Percentiles rank a stretch among this genome's conserved stretches.
Conservation (phyloP, 495 filamentous ascomycete genomes). For the Venustampulla echinocandica region DNA sequence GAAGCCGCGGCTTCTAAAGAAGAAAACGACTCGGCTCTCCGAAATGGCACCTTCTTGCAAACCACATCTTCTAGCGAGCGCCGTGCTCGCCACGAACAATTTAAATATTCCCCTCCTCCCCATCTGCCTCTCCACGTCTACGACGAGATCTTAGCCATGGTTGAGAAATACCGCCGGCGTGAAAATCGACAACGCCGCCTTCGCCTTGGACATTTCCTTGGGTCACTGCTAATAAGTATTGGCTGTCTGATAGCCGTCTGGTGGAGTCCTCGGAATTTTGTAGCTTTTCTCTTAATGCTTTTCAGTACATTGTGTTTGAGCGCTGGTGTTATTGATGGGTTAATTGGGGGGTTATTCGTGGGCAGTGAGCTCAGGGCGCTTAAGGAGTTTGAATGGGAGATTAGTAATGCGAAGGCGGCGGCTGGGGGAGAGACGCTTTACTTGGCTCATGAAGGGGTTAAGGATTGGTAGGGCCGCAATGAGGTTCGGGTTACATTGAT, state of each 20-base stretch:
- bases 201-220: slow-evolving; percentile 63
- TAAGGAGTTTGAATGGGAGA: slow-evolving; percentile 94
- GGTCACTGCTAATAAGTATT: slow-evolving; percentile 54
- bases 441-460: slow-evolving; percentile 14
- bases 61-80: slow-evolving; percentile 19
- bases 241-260: slow-evolving; percentile 73
- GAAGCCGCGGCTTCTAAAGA: not conserved
- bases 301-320: slow-evolving; percentile 66
- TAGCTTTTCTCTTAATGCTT: slow-evolving; percentile 73
- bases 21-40: slow-evolving; percentile 10
- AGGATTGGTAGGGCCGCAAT: slow-evolving; percentile 20
- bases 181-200: slow-evolving; percentile 60
- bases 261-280: slow-evolving; percentile 68
- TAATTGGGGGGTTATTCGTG: slow-evolving; percentile 82
- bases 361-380: slow-evolving; percentile 72
- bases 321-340: slow-evolving; percentile 69
- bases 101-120: slow-evolving; percentile 19
- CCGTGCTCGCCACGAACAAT: slow-evolving; percentile 14
- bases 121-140: slow-evolving; percentile 49
- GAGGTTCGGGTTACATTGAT: not conserved
- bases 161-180: slow-evolving; percentile 54
- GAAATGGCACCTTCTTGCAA: slow-evolving; percentile 19
- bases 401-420: slow-evolving; percentile 53
- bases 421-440: slow-evolving; percentile 18
- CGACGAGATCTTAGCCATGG: slow-evolving; percentile 62